Percentiles rank a stretch among this genome's conserved stretches.
Conservation (phyloP, 345 rosid species). For the Corchorus capsularis region DNA sequence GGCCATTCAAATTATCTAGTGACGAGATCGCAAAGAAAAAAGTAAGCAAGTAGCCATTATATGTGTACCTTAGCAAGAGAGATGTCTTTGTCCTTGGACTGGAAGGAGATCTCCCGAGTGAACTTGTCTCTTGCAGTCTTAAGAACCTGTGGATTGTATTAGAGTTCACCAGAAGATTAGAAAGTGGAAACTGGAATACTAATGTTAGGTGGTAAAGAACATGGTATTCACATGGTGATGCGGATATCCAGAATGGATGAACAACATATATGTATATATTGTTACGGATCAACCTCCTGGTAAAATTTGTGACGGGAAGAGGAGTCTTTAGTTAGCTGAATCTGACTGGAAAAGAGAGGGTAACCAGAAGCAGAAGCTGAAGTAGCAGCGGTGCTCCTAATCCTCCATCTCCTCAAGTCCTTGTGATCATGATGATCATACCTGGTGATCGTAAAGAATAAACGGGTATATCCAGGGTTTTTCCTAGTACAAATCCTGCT, state of each 20-base stretch:
- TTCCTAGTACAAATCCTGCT: slow-evolving; percentile 43
- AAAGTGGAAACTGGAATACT: slow-evolving; percentile 19
- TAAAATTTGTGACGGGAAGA: slow-evolving; percentile 54
- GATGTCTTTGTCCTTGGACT: slow-evolving; percentile 73
- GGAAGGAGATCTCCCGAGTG: slow-evolving; percentile 68
- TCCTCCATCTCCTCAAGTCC: slow-evolving; percentile 47
- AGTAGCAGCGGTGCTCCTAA: slow-evolving; percentile 35
- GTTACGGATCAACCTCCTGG: slow-evolving; percentile 75
- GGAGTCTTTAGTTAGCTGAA: slow-evolving; percentile 61
- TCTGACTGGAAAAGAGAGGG: slow-evolving; percentile 62
- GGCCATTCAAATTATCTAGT: background rate
- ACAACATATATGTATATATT: slow-evolving; percentile 22
- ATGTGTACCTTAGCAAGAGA: slow-evolving; percentile 72
- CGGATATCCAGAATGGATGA: slow-evolving; percentile 28
- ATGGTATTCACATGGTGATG: background rate
- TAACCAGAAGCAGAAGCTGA: slow-evolving; percentile 80
- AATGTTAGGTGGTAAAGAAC: background rate
- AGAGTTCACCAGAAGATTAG: slow-evolving; percentile 29
- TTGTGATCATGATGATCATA: slow-evolving; percentile 60
- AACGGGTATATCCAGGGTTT: slow-evolving; percentile 44
- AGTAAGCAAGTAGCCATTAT: background rate
- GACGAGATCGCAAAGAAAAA: background rate
- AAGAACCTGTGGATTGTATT: slow-evolving; percentile 47
- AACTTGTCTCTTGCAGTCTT: slow-evolving; percentile 67
- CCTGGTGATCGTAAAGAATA: slow-evolving; percentile 82